Conservation (phyloP, 31 red algal species). For the Porphyra umbilicalis region DNA sequence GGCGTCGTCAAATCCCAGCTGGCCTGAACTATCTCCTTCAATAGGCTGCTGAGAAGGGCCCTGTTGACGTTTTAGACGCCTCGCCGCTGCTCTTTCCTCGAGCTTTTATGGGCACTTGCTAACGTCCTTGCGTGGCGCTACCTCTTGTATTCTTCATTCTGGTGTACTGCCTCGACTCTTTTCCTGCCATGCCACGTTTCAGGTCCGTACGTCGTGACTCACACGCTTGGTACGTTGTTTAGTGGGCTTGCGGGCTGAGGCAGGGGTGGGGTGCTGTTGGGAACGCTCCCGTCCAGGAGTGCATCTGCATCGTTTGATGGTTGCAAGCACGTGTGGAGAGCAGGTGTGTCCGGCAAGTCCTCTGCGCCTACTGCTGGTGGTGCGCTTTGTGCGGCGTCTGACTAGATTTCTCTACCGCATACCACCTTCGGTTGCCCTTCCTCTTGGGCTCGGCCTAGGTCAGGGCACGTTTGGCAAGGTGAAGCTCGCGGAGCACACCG, state of each 20-base stretch:
- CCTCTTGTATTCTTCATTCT: too few species aligned
- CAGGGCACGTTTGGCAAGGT: slow-evolving; percentile 80
- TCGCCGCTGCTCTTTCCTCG: too few species aligned
- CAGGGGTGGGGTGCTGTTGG: background rate
- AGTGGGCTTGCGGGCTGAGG: background rate
- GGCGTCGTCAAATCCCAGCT: too few species aligned
- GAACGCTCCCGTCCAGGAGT: background rate
- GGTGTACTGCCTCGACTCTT: background rate
- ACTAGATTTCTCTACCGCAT: too few species aligned
- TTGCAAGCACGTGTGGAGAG: background rate
- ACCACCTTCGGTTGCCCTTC: background rate
- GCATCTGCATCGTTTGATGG: background rate
- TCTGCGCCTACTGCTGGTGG: background rate
- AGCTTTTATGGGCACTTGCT: too few species aligned
- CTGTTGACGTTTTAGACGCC: background rate
- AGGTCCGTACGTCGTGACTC: background rate
- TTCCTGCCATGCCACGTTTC: too few species aligned
- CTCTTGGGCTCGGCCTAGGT: slow-evolving; percentile 1
- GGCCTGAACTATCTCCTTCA: too few species aligned
- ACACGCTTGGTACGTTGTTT: background rate
- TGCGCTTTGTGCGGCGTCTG: too few species aligned
- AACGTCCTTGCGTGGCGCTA: too few species aligned
- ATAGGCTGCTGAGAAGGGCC: too few species aligned
- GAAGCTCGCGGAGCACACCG: slow-evolving; percentile 63
- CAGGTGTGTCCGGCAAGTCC: background rate